Percentiles rank a stretch among this genome's conserved stretches.
Conservation (phyloP, 139 green algal species). For the Tetradesmus obliquus region DNA sequence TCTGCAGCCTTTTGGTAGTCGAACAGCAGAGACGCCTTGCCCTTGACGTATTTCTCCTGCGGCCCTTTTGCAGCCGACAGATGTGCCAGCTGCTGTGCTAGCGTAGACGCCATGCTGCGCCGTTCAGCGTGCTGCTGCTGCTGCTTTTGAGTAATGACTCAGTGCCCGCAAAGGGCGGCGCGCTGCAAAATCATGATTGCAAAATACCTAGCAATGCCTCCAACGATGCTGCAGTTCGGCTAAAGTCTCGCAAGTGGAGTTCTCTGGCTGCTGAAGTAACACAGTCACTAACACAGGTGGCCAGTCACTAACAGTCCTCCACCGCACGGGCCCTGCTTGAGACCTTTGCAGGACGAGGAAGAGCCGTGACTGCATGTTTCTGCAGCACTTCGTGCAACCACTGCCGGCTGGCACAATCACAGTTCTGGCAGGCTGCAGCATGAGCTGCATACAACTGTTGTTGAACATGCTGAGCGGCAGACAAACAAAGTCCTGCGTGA, state of each 20-base stretch:
- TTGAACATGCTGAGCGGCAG: too few species aligned
- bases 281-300: conserved; percentile 1
- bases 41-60: conserved; percentile 28
- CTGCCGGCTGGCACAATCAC: too few species aligned
- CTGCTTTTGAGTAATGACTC: background rate
- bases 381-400: too few species aligned
- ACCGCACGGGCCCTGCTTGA: background rate
- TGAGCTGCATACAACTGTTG: too few species aligned
- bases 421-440: too few species aligned
- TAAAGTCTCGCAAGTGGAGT: background rate
- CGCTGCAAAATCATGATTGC: background rate
- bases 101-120: conserved; percentile 37
- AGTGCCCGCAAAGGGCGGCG: background rate
- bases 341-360: too few species aligned
- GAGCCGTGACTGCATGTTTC: too few species aligned
- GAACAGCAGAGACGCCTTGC: conserved; percentile 67
- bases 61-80: conserved; percentile 13
- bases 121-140: conserved; percentile 18
- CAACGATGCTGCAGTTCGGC: background rate
- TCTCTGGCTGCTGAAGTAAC: background rate
- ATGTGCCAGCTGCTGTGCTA: conserved; percentile 47
- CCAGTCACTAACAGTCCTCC: background rate
- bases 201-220: background rate
- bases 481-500: too few species aligned
- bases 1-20: conserved; percentile 70